Evolutionary conservation across 495 filamentous ascomycete species (phyloP), one percentile per base, ranked within the genome.

Genomic region (Cladorrhinum samala): DNA sequence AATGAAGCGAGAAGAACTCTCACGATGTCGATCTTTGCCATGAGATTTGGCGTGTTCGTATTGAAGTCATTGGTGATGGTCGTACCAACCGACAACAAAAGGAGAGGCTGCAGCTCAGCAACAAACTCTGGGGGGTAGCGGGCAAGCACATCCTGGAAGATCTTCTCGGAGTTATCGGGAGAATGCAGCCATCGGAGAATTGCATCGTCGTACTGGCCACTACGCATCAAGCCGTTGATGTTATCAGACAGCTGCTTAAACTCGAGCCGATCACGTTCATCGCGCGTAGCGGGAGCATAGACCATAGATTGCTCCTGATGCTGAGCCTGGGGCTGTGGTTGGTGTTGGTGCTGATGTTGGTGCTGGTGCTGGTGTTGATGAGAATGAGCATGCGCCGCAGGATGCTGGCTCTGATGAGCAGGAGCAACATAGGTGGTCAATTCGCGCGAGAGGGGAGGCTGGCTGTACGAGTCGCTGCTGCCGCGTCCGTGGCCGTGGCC

Each of bases 151-250:
- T 83, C 77, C 59, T 92, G 83, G 63, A 95, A 98, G 25, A 98
- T 72, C 50, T 85, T 83, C 50, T 86, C 83, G 58, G 91, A 81
- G 51, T 83, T 81, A 51, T 74, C 72, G 11, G 72, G 70, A 18
- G 87, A 88, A 76, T 95, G 92, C 24, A 97, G 80, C 92, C 92
- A 98, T 75, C 88, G 71, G 30, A 75, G 61, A 49, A 75, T 69
- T 2, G 63, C 91, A 30, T 86, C 83, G 60, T 95, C 90, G 56
- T 78, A 86, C 46, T 80, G 76, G 23, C 82, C 83, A 14, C 77
- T 70, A 7, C 75, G 71, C 72, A 95, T 82, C 54, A 88, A 64
- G 2, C 69, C 61, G n/a, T 80, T 75, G 48, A 95, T 86, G 30
- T 76, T 72, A 2, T 81, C 72, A 25, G 86, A 61, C 69, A 91